Base-by-base conservation (phyloP, 805 yeast species). In the Spathaspora sp. region DNA sequence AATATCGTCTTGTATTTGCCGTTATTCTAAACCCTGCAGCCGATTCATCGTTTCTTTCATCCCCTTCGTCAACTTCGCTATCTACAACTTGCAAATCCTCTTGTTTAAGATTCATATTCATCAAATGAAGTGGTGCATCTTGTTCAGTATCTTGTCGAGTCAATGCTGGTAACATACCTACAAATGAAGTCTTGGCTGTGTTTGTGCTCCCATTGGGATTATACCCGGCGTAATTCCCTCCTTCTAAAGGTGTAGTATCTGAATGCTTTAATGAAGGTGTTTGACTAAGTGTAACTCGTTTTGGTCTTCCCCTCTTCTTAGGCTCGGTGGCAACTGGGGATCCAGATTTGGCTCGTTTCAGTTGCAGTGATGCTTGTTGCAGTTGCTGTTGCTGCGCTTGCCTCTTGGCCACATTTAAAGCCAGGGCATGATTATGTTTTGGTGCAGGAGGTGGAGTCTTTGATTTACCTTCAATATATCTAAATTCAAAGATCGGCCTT, bases 401-500 rank as follows among this genome's bases (percentile, higher is more conserved):
- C 39, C 76, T 57, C 44, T 66, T 60, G 17, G 77, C 77, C 5
- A 69, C 62, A 53, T 74, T 74, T 9, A 70, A 63, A 1, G 78
- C 78, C n/a, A 74, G 69, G 3, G 78, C 79, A 54, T 73, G 79
- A 55, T 62, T 71, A 55, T 73, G 78, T 58, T 72, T 73, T 5
- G 78, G 79, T 3, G 78, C 78, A 7, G 78, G 79, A 2, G 79
- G 79, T 2, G 79, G 78, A n/a, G 77, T 65, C 49, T 55, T 66
- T 1, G 73, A 64, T 52, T 65, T 59, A 10, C 78, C 79, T 57
- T 74, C 78, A 20, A 72, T 55, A 56, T 73, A 62, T 66, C 70
- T 69, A 62, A 80, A 87, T 32, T 84, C 85, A 54, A 92, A 83
- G 19, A 91, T 70, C 0, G 92, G 88, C 39, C 72, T 67, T 44